Evolutionary conservation across 768 basidiomycete genomes (phyloP).

Genomic region (Chalciporus pseudorubinellus): DNA sequence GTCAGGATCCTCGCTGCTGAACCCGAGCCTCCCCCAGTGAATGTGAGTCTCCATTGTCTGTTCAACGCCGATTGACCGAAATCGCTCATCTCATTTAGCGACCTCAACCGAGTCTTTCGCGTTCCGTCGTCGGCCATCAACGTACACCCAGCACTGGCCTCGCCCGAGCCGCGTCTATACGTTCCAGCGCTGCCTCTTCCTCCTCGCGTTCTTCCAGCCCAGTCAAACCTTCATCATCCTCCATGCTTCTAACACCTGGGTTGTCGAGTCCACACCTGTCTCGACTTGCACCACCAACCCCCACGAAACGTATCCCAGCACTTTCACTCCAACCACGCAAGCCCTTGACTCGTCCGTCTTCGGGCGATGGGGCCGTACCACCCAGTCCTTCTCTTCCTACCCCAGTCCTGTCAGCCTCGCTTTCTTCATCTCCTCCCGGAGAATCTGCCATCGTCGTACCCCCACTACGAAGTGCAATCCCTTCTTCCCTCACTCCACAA

Average conservation of each 20-base stretch:
- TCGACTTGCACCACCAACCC: slow-evolving; percentile 41
- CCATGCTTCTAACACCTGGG: slow-evolving; percentile 31
- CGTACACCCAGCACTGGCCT: slow-evolving; percentile 53
- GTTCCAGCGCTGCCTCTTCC: slow-evolving; percentile 40
- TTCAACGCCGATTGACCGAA: background rate
- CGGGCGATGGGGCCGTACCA: slow-evolving; percentile 35
- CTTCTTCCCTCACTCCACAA: slow-evolving; percentile 35
- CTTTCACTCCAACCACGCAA: slow-evolving; percentile 49
- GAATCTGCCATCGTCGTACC: slow-evolving; percentile 14
- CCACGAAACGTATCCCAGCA: slow-evolving; percentile 54
- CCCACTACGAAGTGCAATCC: slow-evolving; percentile 37
- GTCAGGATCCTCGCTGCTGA: slow-evolving; percentile 59
- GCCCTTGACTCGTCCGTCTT: slow-evolving; percentile 46
- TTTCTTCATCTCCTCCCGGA: slow-evolving; percentile 20
- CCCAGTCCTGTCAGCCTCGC: slow-evolving; percentile 21
- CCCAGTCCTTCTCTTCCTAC: slow-evolving; percentile 28
- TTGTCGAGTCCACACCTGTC: slow-evolving; percentile 24
- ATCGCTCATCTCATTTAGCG: slow-evolving; percentile 22
- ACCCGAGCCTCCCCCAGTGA: slow-evolving; percentile 23
- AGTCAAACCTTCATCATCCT: slow-evolving; percentile 38
- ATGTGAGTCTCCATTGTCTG: slow-evolving; percentile 18
- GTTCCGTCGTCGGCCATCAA: slow-evolving; percentile 51
- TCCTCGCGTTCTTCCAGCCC: slow-evolving; percentile 71
- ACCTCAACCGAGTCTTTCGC: slow-evolving; percentile 18
- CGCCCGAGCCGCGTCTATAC: slow-evolving; percentile 39